Evolutionary conservation across 2,329 filamentous ascomycete genomes (phyloP), one percentile per base, ranked within the genome.

Genomic region (Apiospora arundinis): DNA sequence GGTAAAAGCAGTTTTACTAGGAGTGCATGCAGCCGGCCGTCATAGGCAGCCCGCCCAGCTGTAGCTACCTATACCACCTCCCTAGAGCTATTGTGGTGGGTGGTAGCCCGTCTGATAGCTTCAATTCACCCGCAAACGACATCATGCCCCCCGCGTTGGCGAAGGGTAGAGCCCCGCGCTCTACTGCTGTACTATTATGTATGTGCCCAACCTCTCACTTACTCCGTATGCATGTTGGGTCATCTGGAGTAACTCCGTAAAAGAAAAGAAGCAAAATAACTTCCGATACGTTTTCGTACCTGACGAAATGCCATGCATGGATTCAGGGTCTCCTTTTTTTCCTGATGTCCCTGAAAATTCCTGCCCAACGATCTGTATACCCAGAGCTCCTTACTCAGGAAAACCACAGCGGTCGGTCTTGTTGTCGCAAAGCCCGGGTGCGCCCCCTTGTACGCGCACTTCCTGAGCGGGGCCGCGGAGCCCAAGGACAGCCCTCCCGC

Each of bases 401-500:
- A 37, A 21, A 32, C 32, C 45, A n/a, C 18, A 4, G 18, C 6
- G 45, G 18, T n/a, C 18, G 6, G 14, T 2, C 14, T 46, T 18
- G 44, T 21, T 14, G 45, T 48, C 45, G 45, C 45, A 48, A 48
- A 48, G 45, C 45, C 45, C 18, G 45, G 40, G 14, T 32, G 9
- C 8, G 8, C 28, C 56, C 56, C 56, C 56, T 63, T 63, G 56
- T 63, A 63, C 56, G 56, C 56, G 56, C 56, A 63, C 56, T 40
- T 37, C 56, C 56, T n/a, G 16, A 21, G 28, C 28, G 52, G 52
- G 32, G 52, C 52, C 32, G 49, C 52, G 52, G 52, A 37, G 52
- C 52, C 28, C 52, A 37, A 60, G 28, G 52, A 25, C 32, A 60
- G 52, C 52, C 28, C 52, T 60, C 52, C 52, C 28, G 52, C 28